Base-by-base conservation (phyloP, 768 basidiomycete genomes). In the Phaeotremella skinneri region DNA sequence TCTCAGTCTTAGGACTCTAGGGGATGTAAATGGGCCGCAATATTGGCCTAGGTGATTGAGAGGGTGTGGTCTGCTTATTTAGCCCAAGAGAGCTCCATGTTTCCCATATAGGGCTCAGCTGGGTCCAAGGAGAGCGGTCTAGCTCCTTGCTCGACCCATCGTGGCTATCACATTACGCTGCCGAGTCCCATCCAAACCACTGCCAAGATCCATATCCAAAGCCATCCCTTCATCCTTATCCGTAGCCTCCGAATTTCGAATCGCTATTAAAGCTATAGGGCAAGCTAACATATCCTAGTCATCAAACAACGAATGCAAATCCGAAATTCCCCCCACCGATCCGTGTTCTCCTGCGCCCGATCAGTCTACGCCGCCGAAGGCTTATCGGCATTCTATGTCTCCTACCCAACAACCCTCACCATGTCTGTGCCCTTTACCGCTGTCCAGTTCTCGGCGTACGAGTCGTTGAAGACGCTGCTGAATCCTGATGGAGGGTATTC, bases 281-380 rank as follows among this genome's bases (percentile, higher is more conserved):
- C 1, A 52, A 20, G 52, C 52, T 54, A 11, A 52, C 23, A 54
- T 43, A 1, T 17, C 26, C 14, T 76, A 97, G 94, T 99, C 69
- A 90, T 99, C 81, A 99, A 99, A 79, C 96, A 99, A 81, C 86
- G 96, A 52, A 97, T 99, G 96, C 96, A 99, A 79, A 82, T 98
- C 56, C 92, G 93, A 79, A 85, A 89, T 73, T 98, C 96, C 2
- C 82, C 88, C 76, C 92, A 91, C 78, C 87, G 87, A 45, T 90
- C 89, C 34, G 90, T 93, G 42, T 79, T 87, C 64, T 83, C 85
- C n/a, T 92, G 91, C 67, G 90, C 92, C 56, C 83, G 83, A 23
- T 85, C 86, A 13, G 88, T 99, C 52, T 91, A 91, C 79, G 83
- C 79, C 43, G 85, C 80, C 32, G 96, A 99, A 79, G 96, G 96